Conservation (phyloP, 169 alveolate species). For the Perkinsus marinus region DNA sequence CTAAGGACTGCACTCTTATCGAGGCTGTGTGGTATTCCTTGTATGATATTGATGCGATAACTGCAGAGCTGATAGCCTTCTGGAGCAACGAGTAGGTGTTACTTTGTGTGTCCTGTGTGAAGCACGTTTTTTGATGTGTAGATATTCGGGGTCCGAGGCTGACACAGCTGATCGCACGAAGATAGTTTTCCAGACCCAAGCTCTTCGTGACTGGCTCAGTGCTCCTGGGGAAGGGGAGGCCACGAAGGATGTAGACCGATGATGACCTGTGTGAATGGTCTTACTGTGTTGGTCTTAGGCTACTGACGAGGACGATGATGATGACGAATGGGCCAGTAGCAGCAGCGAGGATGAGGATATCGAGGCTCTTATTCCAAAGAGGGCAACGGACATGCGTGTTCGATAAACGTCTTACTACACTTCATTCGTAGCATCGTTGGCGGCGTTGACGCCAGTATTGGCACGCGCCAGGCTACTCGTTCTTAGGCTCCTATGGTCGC, state of each 20-base stretch:
- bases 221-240: not conserved
- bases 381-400: not conserved
- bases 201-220: not conserved
- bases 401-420: not conserved
- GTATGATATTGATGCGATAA: not conserved
- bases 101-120: too few relatives aligned
- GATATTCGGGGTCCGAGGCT: not conserved
- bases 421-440: not conserved
- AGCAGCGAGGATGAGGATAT: not conserved
- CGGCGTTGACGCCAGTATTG: not conserved
- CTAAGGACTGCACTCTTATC: not conserved
- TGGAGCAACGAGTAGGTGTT: not conserved
- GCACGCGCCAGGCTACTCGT: not conserved
- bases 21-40: not conserved
- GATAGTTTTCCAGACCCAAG: not conserved
- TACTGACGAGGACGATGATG: not conserved
- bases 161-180: not conserved
- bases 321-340: not conserved
- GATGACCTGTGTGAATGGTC: not conserved
- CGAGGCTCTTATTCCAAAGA: not conserved
- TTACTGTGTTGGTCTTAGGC: not conserved
- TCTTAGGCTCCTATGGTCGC: not conserved
- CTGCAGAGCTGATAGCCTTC: not conserved
- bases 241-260: not conserved
- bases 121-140: not conserved